Evolutionary conservation across 495 filamentous ascomycete genomes (phyloP).

Genomic region (Penicillium simplicissimum): DNA sequence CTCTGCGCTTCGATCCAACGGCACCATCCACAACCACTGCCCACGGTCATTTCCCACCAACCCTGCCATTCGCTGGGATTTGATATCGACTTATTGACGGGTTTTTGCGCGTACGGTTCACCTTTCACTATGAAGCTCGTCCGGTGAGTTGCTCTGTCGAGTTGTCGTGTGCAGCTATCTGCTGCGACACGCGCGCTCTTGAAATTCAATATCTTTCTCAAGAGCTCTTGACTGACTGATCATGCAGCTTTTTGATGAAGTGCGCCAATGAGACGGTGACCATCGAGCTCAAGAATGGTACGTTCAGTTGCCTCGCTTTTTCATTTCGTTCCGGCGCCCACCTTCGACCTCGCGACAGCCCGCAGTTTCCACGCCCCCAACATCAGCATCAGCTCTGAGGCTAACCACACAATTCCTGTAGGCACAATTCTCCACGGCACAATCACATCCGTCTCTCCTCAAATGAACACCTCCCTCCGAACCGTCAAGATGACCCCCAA

Average conservation of each 20-base stretch:
- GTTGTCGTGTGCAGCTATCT: conserved; percentile 1
- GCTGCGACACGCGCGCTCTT: conserved; percentile 17
- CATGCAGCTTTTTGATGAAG: conserved; percentile 92
- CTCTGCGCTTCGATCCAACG: conserved; percentile 25
- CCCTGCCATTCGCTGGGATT: conserved; percentile 10
- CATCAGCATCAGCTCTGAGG: background rate
- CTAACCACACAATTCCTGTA: conserved; percentile 29
- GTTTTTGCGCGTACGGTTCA: background rate
- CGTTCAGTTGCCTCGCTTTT: conserved; percentile 10
- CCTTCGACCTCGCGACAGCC: background rate
- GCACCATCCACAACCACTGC: conserved; percentile 19
- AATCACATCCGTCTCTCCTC: conserved; percentile 88
- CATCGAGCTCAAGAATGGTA: conserved; percentile 97
- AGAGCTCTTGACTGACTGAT: conserved; percentile 19
- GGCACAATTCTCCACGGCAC: conserved; percentile 95
- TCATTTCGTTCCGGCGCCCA: background rate
- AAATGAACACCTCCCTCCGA: conserved; percentile 95
- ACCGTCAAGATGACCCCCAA: conserved; percentile 93
- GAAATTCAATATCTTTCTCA: conserved; percentile 15
- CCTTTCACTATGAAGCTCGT: conserved; percentile 89
- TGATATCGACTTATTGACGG: background rate
- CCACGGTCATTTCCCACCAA: conserved; percentile 17
- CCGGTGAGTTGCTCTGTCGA: conserved; percentile 62
- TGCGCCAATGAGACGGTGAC: conserved; percentile 97
- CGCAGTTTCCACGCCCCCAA: background rate